These are phyloP conservation scores for Fusarium sp. DNA, from an alignment of 2,329 filamentous ascomycete genomes.

Conservation along the genomic window DNA sequence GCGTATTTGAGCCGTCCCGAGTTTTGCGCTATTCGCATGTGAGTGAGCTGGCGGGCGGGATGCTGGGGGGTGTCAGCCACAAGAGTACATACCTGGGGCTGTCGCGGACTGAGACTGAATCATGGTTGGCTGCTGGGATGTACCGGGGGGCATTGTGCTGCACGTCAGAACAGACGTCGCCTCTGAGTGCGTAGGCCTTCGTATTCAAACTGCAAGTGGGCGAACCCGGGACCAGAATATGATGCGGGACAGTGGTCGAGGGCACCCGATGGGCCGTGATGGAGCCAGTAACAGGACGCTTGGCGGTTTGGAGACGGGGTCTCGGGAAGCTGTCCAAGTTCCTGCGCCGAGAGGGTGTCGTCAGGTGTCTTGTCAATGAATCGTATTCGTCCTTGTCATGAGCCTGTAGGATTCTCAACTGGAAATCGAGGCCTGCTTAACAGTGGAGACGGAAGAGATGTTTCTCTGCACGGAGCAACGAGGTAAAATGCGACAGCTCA, in stretches of 20 bases:
- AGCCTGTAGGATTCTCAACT: conserved; percentile 14
- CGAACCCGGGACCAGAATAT: conserved; percentile 12
- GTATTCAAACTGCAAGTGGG: conserved; percentile 30
- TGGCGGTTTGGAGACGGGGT: conserved; percentile 6
- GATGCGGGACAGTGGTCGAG: conserved; percentile 8
- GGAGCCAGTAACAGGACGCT: conserved; percentile 11
- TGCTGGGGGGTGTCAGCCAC: conserved; percentile 19
- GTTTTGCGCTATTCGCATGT: conserved; percentile 41
- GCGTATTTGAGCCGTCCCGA: conserved; percentile 74
- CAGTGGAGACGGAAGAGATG: conserved; percentile 19
- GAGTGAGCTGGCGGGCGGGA: conserved; percentile 21
- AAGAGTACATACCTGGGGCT: conserved; percentile 40
- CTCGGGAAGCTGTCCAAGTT: conserved; percentile 17
- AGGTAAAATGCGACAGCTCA: conserved; percentile 2
- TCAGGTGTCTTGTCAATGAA: conserved; percentile 19
- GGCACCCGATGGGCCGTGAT: conserved; percentile 11
- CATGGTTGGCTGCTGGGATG: conserved; percentile 43
- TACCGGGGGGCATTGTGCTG: conserved; percentile 29
- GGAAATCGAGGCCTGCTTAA: conserved; percentile 17
- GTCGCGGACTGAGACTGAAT: conserved; percentile 40
- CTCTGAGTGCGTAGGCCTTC: conserved; percentile 22
- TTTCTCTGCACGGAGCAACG: conserved; percentile 21
- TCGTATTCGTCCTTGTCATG: conserved; percentile 17
- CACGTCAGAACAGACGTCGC: conserved; percentile 17
- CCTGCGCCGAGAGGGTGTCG: conserved; percentile 20